Percentiles rank a stretch among this genome's conserved stretches.
phyloP scores from a whole-genome alignment of 2,329 filamentous ascomycete species.

The Cladosporium cucumerinum region DNA sequence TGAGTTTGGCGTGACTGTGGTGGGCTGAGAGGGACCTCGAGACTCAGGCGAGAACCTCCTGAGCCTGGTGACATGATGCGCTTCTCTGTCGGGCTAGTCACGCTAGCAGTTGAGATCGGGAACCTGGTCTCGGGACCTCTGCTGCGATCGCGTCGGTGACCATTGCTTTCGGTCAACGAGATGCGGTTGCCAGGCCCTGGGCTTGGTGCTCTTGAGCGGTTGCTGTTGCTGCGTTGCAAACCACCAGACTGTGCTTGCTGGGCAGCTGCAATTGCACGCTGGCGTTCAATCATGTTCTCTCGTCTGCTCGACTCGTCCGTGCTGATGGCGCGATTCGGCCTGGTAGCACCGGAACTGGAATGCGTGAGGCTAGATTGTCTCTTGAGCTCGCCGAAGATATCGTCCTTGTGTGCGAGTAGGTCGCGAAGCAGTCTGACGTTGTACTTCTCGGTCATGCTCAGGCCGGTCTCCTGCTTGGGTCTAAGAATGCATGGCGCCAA shows the following conservation, averaged over 20 bases:
- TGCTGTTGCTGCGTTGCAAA: slow-evolving; percentile 20
- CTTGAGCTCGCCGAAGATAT: slow-evolving; percentile 94
- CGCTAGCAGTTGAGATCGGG: slow-evolving; percentile 60
- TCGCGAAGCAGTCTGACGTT: slow-evolving; percentile 87
- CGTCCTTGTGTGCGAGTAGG: slow-evolving; percentile 87
- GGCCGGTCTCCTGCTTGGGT: slow-evolving; percentile 78
- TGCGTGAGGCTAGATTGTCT: slow-evolving; percentile 73
- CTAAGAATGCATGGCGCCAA: slow-evolving; percentile 85
- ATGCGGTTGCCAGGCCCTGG: slow-evolving; percentile 38
- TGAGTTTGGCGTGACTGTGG: slow-evolving; percentile 21
- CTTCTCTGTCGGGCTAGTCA: slow-evolving; percentile 38
- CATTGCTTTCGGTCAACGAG: slow-evolving; percentile 22
- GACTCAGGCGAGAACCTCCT: slow-evolving; percentile 54
- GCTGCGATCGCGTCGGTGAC: slow-evolving; percentile 77
- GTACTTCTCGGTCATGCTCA: slow-evolving; percentile 95
- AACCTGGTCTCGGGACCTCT: slow-evolving; percentile 67
- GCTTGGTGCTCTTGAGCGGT: slow-evolving; percentile 46
- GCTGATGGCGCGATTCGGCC: slow-evolving; percentile 75
- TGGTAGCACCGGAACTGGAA: slow-evolving; percentile 56
- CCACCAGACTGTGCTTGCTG: slow-evolving; percentile 25
- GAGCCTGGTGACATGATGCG: slow-evolving; percentile 42
- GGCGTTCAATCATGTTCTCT: slow-evolving; percentile 89
- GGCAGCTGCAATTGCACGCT: slow-evolving; percentile 66
- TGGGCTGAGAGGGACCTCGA: slow-evolving; percentile 73
- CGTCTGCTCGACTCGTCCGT: slow-evolving; percentile 95